Conservation (phyloP, 495 filamentous ascomycete genomes). For the Daldinia bambusicola region DNA sequence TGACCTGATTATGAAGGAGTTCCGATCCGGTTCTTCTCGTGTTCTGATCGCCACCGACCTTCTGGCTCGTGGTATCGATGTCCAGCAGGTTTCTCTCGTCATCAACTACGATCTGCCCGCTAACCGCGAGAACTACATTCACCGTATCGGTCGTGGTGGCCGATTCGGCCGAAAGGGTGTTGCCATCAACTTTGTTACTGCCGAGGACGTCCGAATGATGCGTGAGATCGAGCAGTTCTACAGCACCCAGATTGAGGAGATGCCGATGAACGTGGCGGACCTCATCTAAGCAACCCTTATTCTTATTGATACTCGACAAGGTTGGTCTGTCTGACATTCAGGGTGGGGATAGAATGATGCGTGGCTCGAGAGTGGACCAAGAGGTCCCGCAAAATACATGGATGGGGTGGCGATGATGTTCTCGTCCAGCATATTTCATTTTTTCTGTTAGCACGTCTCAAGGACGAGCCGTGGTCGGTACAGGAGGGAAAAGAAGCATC, state of each 20-base stretch:
- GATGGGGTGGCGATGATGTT: constrained; percentile 35
- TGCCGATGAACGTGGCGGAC: constrained; percentile 86
- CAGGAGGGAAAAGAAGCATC: constrained; percentile 46
- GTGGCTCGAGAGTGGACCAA: constrained; percentile 34
- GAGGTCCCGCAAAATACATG: constrained; percentile 37
- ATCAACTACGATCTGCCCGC: constrained; percentile 99
- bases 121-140: constrained; percentile 99
- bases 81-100: constrained; percentile 98
- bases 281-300: constrained; percentile 59
- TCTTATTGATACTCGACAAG: constrained; percentile 12
- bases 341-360: constrained; percentile 19
- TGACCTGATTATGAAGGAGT: constrained; percentile 99
- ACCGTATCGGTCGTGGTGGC: constrained; percentile 97
- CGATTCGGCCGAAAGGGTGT: constrained; percentile 99
- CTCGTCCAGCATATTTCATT: constrained; percentile 37
- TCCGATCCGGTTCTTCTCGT: constrained; percentile 95
- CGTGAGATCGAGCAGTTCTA: constrained; percentile 92
- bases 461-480: constrained; percentile 31
- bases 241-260: constrained; percentile 85
- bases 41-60: constrained; percentile 98
- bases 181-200: constrained; percentile 99
- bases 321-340: constrained; percentile 10
- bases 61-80: constrained; percentile 98
- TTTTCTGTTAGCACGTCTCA: constrained; percentile 38
- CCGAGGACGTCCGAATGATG: constrained; percentile 99